A percentile compares a stretch with the other conserved stretches of the same genome.
Evolutionary conservation across 2,329 filamentous ascomycete genomes (phyloP).

Genomic region (Myrmaecium sp.): DNA sequence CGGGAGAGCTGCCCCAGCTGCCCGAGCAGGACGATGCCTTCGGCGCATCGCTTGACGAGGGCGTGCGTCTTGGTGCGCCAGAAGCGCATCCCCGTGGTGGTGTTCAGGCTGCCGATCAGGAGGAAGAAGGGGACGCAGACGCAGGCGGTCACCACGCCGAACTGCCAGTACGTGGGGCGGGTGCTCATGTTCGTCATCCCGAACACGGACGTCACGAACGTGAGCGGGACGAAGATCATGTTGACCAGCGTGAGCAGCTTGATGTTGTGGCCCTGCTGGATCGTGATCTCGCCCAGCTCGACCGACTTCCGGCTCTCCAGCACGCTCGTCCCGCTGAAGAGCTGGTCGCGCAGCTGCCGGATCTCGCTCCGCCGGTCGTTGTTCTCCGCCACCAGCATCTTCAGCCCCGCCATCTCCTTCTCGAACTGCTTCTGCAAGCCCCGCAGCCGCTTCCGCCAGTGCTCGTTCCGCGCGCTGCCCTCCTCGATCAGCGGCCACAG

Average conservation of each 20-base stretch:
- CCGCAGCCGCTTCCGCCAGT: slow-evolving; percentile 34
- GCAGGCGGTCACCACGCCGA: slow-evolving; percentile 23
- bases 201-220: slow-evolving; percentile 44
- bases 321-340: slow-evolving; percentile 47
- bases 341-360: slow-evolving; percentile 39
- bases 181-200: slow-evolving; percentile 32
- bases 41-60: too few relatives aligned
- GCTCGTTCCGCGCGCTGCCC: slow-evolving; percentile 25
- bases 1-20: too few relatives aligned
- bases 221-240: slow-evolving; percentile 44
- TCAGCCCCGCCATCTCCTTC: slow-evolving; percentile 33
- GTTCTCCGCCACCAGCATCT: slow-evolving; percentile 32
- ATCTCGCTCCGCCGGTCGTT: slow-evolving; percentile 39
- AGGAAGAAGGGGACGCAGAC: slow-evolving; percentile 30
- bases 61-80: too few relatives aligned
- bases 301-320: slow-evolving; percentile 44
- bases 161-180: slow-evolving; percentile 18
- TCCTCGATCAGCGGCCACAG: slow-evolving; percentile 39
- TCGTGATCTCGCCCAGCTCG: slow-evolving; percentile 33
- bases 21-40: too few relatives aligned
- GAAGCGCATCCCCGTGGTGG: slow-evolving; percentile 21
- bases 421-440: slow-evolving; percentile 32
- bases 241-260: slow-evolving; percentile 42
- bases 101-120: slow-evolving; percentile 28
- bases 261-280: slow-evolving; percentile 44